Base-by-base conservation (phyloP, 1,284 basidiomycete species). In the Retiboletus flavoniger region DNA sequence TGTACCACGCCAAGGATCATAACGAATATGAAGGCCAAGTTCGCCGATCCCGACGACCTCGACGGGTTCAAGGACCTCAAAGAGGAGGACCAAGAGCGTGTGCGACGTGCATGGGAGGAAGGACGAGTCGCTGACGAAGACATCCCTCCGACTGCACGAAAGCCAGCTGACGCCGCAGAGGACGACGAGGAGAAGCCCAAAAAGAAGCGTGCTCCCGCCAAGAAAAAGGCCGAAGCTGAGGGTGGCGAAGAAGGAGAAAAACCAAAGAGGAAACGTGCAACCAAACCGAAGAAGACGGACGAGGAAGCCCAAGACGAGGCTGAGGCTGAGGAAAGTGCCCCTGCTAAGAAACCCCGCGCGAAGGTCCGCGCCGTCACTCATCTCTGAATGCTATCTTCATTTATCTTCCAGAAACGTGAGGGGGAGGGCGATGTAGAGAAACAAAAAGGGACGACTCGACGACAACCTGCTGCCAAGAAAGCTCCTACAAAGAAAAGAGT, bases 111-210 rank as follows among this genome's bases (percentile, higher is more conserved):
- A 3, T 91, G 82, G 78, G 80, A 87, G 49, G 82, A 78, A 1
- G 91, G 87, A 5, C 80, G 85, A 39, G 88, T 93, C 47, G 89
- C 83, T 11, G 83, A 85, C 16, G 90, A 85, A 60, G 91, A 93
- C 63, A 82, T 93, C 29, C 91, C 91, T 3, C 84, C 82, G 32
- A 76, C 75, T 16, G 91, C 91, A 1, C 78, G 76, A 53, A 88
- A 88, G 62, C 73, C 79, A 11, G 75, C 68, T 5, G 79, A 63
- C 4, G 80, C 74, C 3, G 80, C 72, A 14, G 78, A 78, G 13
- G 82, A 77, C 7, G 70, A 67, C 1, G 73, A 69, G 24, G 69
- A 69, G 29, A 74, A 74, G 38, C 64, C 68, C 51, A 72, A 68
- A 66, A 78, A 73, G 68, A 77, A 67, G 55, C 65, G 67, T 47